These are phyloP conservation scores for Fraxinus quadrangulata DNA, from an alignment of 257 asterid genomes.

Conservation along the genomic window DNA sequence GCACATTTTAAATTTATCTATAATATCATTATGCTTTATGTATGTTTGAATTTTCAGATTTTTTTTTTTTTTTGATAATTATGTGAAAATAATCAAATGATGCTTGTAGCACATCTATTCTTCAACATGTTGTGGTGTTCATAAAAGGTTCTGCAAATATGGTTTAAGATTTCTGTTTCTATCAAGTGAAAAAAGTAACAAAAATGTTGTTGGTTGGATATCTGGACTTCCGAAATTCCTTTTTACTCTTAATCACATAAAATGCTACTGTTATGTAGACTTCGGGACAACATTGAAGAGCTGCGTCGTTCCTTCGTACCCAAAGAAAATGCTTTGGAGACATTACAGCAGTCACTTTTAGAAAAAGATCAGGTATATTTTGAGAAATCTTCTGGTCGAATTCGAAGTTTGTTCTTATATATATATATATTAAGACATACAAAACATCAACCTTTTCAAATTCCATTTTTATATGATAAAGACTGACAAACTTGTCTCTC, in stretches of 20 bases:
- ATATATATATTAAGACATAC: not conserved
- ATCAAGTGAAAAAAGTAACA: not conserved
- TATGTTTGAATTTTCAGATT: not conserved
- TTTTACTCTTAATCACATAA: conserved; percentile 26
- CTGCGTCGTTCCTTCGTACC: conserved; percentile 75
- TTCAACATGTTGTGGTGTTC: not conserved
- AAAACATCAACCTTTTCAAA: not conserved
- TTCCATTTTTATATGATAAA: not conserved
- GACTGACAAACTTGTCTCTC: not conserved
- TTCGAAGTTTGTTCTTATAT: not conserved
- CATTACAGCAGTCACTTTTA: conserved; percentile 74
- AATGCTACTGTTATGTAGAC: conserved; percentile 51
- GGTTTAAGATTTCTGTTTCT: conserved; percentile 19
- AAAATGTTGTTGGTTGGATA: not conserved
- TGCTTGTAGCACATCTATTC: not conserved
- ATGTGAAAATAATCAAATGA: not conserved
- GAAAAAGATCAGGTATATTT: conserved; percentile 82
- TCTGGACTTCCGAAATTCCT: conserved; percentile 16
- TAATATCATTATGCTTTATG: not conserved
- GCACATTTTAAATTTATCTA: not conserved
- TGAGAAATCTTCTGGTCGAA: not conserved
- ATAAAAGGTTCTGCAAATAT: not conserved
- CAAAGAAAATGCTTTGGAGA: conserved; percentile 82
- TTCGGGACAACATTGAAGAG: conserved; percentile 87
- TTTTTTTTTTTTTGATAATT: not conserved